Base-by-base conservation (phyloP, 345 rosid species). In the Iberis pinnata region DNA sequence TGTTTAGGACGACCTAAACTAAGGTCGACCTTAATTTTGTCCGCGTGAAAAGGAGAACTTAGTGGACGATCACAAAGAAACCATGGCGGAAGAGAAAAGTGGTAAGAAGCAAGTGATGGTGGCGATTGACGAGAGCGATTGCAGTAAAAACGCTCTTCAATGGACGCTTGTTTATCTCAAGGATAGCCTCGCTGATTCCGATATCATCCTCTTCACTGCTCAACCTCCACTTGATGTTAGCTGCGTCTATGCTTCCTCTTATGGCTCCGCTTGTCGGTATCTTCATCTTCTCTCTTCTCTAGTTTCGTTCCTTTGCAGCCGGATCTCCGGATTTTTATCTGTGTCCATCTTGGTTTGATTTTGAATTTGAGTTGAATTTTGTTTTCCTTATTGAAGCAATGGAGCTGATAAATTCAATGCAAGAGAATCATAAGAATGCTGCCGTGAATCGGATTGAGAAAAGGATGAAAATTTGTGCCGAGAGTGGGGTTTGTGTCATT, bases 111-210 rank as follows among this genome's bases (percentile, higher is more conserved):
- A 75, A 58, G 80, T 82, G 43, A 79, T 85, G 95, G 78, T 88
- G 26, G 87, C 92, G 13, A 74, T 85, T 1, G 97, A 85, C 40
- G 89, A 83, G 5, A 88, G 85, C 63, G 92, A 88, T 19, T 80
- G 72, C 63, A 85, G 95, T 58, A 67, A 67, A 63, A 35, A 54
- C 25, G 92, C 97, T 36, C 79, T 88, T 2, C 36, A 40, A 10
- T 88, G 97, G 97, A 55, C 73, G 2, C 78, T 88, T 9, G 60
- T 59, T 0, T 69, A 70, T 67, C 73, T 88, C 8, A 56, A 40
- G 7, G 78, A 75, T 12, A 53, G 65, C 14, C 48, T 85, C 53
- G 18, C 72, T 18, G 43, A 43, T 29, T 80, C 87, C 13, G 58
- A 72, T 1, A 68, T 88, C 35, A 24, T 85, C 64, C 50, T 88